Evolutionary conservation across 108 stramenopile species (phyloP).

Genomic region (Skeletonema costatum): DNA sequence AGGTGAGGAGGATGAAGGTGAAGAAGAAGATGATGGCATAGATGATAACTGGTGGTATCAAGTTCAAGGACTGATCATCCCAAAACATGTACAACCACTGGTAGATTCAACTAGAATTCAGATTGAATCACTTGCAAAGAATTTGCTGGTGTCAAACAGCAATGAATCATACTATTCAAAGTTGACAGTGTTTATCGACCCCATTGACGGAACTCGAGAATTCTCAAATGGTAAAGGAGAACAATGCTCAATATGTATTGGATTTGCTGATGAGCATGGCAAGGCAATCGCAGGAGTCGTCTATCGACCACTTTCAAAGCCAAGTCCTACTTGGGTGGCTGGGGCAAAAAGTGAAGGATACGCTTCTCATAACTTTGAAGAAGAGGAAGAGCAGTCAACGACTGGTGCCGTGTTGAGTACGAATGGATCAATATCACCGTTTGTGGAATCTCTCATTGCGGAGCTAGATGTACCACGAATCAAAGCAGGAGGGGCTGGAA

Average conservation of each 20-base stretch:
- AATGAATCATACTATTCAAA: conserved; percentile 5
- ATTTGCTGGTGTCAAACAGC: conserved; percentile 1
- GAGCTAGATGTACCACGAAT: conserved; percentile 32
- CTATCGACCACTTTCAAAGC: conserved; percentile 50
- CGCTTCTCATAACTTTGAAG: conserved; percentile 23
- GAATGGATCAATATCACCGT: conserved; percentile 64
- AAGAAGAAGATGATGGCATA: conserved; percentile 5
- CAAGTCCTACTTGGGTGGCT: conserved; percentile 55
- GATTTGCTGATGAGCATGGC: conserved; percentile 53
- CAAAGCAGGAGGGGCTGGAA: conserved; percentile 63
- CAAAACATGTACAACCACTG: conserved; percentile 26
- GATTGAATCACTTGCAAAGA: conserved; percentile 25
- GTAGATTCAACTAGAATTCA: conserved; percentile 31
- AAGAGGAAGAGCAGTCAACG: background rate
- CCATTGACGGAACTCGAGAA: conserved; percentile 70
- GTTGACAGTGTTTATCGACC: conserved; percentile 62
- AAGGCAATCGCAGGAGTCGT: conserved; percentile 60
- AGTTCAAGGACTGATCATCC: conserved; percentile 28
- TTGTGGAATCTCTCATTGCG: conserved; percentile 45
- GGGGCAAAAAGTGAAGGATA: conserved; percentile 51
- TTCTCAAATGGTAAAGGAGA: conserved; percentile 62
- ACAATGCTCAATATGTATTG: conserved; percentile 70
- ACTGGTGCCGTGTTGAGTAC: conserved; percentile 51
- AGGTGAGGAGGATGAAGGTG: conserved; percentile 34
- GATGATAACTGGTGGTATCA: conserved; percentile 35